These are phyloP conservation scores for Teunomyces funiuensis DNA, from an alignment of 805 yeast genomes.

Conservation along the genomic window DNA sequence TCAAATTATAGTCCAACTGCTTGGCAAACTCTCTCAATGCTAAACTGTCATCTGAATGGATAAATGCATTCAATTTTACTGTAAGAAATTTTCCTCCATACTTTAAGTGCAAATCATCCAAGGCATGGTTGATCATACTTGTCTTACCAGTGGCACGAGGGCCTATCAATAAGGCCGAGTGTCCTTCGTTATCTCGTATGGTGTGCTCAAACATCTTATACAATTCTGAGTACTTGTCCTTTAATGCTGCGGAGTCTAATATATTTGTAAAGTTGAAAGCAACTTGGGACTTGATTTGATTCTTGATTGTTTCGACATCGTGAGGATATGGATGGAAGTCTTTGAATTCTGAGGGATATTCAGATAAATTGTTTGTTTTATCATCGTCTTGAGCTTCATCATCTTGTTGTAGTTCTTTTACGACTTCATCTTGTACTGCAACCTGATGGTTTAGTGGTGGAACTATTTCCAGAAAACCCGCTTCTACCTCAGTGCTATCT, in stretches of 20 bases:
- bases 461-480: no score
- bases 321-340: constrained; percentile 11
- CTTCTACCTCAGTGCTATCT: no score
- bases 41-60: constrained; percentile 69
- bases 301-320: constrained; percentile 13
- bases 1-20: constrained; percentile 57
- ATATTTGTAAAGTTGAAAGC: constrained; percentile 17
- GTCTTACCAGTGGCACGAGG: constrained; percentile 80
- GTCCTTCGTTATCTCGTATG: constrained; percentile 68
- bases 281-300: constrained; percentile 22
- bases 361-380: background rate
- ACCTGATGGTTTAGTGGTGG: no score
- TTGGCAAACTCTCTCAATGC: constrained; percentile 86
- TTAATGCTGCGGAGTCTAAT: constrained; percentile 13
- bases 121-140: constrained; percentile 55
- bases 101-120: constrained; percentile 42
- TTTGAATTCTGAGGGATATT: background rate
- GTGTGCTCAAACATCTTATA: constrained; percentile 62
- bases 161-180: constrained; percentile 78
- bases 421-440: background rate
- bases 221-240: constrained; percentile 48
- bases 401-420: background rate
- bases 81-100: constrained; percentile 56
- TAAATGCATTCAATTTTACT: constrained; percentile 65
- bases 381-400: background rate